Conservation (phyloP, 2,329 filamentous ascomycete genomes). For the Pseudogymnoascus sp. region DNA sequence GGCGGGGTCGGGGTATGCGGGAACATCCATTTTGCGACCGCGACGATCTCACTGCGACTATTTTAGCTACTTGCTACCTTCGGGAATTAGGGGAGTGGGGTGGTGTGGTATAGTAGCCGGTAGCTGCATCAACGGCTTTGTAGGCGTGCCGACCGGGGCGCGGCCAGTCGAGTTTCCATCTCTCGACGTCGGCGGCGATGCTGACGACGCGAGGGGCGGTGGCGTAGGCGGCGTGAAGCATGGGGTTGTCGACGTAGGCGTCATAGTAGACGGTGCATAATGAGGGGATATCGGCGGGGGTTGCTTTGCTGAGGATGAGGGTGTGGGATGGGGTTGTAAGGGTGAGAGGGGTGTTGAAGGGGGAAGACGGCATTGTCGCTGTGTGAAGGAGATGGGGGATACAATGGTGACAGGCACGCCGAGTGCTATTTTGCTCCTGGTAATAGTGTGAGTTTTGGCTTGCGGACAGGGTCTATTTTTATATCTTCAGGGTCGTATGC, state of each 20-base stretch:
- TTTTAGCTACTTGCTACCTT: neutral
- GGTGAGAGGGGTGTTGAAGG: neutral
- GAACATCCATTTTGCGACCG: constrained; percentile 30
- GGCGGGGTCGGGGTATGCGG: constrained; percentile 22
- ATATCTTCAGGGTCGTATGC: neutral
- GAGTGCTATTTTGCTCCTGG: neutral
- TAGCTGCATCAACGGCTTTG: constrained; percentile 5
- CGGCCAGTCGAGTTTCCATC: neutral
- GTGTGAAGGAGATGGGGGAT: too few relatives aligned
- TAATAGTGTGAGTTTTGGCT: neutral
- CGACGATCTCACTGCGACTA: constrained; percentile 23
- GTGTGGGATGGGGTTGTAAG: neutral
- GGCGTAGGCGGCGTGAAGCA: neutral
- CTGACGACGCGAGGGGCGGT: neutral
- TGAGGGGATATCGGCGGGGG: neutral
- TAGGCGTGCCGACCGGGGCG: neutral
- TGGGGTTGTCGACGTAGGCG: constrained; percentile 15
- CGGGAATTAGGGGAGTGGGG: neutral
- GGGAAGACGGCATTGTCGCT: neutral
- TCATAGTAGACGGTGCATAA: neutral
- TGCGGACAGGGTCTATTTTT: neutral
- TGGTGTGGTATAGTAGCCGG: neutral
- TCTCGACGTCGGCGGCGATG: neutral
- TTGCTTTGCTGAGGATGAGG: neutral
- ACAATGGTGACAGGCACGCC: neutral